Base-by-base conservation (phyloP, 2,329 filamentous ascomycete species). In the Xylariaceae sp. region DNA sequence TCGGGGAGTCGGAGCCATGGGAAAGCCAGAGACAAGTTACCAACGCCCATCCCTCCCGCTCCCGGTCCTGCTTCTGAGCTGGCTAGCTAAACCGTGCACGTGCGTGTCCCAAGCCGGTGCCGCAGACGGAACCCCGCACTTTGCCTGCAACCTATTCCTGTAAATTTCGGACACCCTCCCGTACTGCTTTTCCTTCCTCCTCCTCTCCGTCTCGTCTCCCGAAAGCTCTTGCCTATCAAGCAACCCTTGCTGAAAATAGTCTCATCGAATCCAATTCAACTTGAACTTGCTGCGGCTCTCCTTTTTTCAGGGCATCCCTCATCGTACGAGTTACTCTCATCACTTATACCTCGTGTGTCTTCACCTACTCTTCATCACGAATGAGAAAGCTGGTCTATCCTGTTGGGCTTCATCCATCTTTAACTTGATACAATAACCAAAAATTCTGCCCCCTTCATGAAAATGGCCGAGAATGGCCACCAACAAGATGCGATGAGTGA, bases 91-190 rank as follows among this genome's bases (percentile, higher is more conserved):
- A 13, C 42, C 42, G 42, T 53, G 35, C 51, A 53, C 35, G 51
- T 53, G 51, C 35, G 51, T 53, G 51, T 42, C 51, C 35, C 39
- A 51, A 51, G 49, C 51, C 35, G 35, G 42, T 45, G 42, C 15
- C 35, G n/a, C 37, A 53, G 8, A n/a, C 11, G 4, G 48, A 49
- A 50, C 59, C 55, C 58, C 51, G 17, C 55, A 50, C 42, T 48
- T 57, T 51, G 23, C 37, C 51, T 51, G 9, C 13, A 45, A 39
- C 18, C 57, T 18, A 49, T 15, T 44, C 34, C 18, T 17, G 54
- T 34, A 52, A 48, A 51, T 49, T 49, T 58, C 52, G 23, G 55
- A 53, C 51, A 53, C 49, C n/a, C 18, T 39, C 23, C 4, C 23
- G 23, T 30, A 30, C 39, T 50, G 7, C 44, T 57, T 51, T 15